Base-by-base conservation (phyloP, 768 basidiomycete genomes). In the Chalciporus sphaerocephalus region DNA sequence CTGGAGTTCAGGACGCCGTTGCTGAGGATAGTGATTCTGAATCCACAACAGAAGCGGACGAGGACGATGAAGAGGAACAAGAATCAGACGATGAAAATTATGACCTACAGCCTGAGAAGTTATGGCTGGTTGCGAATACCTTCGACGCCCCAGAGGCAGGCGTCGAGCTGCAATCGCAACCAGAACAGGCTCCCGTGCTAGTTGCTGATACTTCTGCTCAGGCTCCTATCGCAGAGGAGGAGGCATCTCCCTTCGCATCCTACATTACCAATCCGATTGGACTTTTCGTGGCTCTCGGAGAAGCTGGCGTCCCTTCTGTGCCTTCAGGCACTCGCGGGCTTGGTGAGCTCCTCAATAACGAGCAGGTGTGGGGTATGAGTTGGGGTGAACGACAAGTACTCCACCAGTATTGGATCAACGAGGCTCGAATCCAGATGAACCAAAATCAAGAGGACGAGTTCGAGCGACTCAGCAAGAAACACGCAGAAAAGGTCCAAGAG, bases 281-380 rank as follows among this genome's bases (percentile, higher is more conserved):
- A 2, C 73, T 78, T 51, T 76, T 80, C 45, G 40, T 16, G 1
- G 60, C 57, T 0, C 61, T 74, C 7, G 75, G 71, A 1, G 64
- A 62, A 21, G 38, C 53, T 2, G 44, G 33, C 1, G 47, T 73
- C 8, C 80, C 80, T 1, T 30, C 45, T 0, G 43, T 74, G 4
- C 79, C 79, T 4, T 36, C 46, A 0, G 46, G 57, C 11, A 30
- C 67, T 51, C 73, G 78, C 1, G 38, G 63, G 2, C 37, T 83
- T 10, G 58, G 65, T 1, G 55, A 51, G 4, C 64, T 81, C 11
- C 60, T 78, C 3, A 40, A 37, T 0, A 39, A 57, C 0, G 67
- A 55, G 1, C 57, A 68, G 23, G 66, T 84, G 16, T 87, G 85
- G 85, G 40, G 49, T 0, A 72, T 84, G 71, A 80, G 80, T 3